Evolutionary conservation across 768 basidiomycete species (phyloP), one percentile per base, ranked within the genome.

Genomic region (Jaapia argillacea): DNA sequence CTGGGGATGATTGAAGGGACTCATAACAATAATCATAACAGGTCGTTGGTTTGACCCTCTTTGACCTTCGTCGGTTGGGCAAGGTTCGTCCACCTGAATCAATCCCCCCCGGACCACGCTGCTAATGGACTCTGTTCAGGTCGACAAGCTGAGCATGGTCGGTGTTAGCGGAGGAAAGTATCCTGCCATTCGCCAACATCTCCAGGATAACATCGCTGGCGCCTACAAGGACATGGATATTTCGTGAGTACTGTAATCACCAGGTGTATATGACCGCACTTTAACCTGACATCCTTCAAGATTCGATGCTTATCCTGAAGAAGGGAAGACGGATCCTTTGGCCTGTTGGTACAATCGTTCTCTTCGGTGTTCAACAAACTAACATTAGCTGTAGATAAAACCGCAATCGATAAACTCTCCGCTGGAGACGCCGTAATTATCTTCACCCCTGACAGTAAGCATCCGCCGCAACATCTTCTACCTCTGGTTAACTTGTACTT

Each of bases 391-490:
- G 28, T 54, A 90, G 88, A 90, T 66, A 90, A 85, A 59, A 61
- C 59, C 13, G 88, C 89, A 28, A 89, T 94, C 43, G 77, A 86
- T 60, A 69, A 73, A 43, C 66, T 92, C 54, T 72, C 75, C 7
- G 72, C 85, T 6, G 89, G 91, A 20, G 84, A 89, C 50, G 90
- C 90, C n/a, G 81, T 88, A 40, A 83, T 92, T 53, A 81, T 94
- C 49, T 94, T 94, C 61, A 94, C 91, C 3, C 92, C 91, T 3
- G 91, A 93, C 58, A 82, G 86, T 82, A 49, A 56, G 80, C 63
- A 25, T 45, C 41, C 40, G 33, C 39, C 26, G 23, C n/a, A 26
- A 23, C 13, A 3, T 18, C 10, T 36, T n/a, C 27, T 27, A 21
- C 23, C 28, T 24, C 13, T 23, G 24, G 2, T 23, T 18, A 37